Percentiles rank a stretch among this genome's conserved stretches.
phyloP scores from a whole-genome alignment of 2,329 filamentous ascomycete genomes.

The Colletotrichum navitas region DNA sequence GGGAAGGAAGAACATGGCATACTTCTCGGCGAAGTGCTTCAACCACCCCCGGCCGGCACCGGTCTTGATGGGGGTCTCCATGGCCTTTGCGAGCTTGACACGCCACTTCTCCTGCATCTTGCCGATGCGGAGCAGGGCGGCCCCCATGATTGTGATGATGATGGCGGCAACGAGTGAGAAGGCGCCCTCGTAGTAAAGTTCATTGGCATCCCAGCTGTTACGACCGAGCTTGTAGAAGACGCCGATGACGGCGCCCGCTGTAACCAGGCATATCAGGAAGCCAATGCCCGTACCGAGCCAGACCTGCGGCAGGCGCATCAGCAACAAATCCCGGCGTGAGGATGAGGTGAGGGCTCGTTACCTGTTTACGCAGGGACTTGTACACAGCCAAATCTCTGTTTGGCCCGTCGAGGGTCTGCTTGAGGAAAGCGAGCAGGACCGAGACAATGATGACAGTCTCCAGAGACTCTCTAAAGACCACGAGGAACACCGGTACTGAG shows the following conservation, averaged over 20 bases:
- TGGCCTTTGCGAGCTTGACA: conserved; percentile 80
- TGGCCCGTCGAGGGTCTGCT: conserved; percentile 79
- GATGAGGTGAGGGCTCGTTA: conserved; percentile 44
- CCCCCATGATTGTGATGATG: conserved; percentile 86
- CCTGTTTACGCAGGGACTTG: conserved; percentile 76
- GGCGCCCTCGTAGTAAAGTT: conserved; percentile 85
- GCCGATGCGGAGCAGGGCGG: conserved; percentile 81
- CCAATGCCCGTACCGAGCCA: conserved; percentile 72
- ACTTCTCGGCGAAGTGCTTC: conserved; percentile 78
- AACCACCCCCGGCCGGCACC: conserved; percentile 61
- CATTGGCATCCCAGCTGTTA: conserved; percentile 75
- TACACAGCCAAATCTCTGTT: conserved; percentile 72
- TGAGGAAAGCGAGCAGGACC: conserved; percentile 86
- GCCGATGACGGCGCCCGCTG: conserved; percentile 75
- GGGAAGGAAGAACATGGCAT: conserved; percentile 87
- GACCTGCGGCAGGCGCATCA: conserved; percentile 55
- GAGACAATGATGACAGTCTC: conserved; percentile 89
- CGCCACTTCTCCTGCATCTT: conserved; percentile 91
- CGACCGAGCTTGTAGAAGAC: conserved; percentile 76
- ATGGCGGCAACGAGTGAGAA: conserved; percentile 81
- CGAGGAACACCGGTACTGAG: conserved; percentile 87
- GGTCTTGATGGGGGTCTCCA: conserved; percentile 66
- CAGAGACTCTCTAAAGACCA: conserved; percentile 87
- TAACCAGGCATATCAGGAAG: conserved; percentile 70
- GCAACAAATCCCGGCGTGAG: not conserved